These are phyloP conservation scores for Neurospora sp. DNA, from an alignment of 495 filamentous ascomycete species.

Conservation along the genomic window DNA sequence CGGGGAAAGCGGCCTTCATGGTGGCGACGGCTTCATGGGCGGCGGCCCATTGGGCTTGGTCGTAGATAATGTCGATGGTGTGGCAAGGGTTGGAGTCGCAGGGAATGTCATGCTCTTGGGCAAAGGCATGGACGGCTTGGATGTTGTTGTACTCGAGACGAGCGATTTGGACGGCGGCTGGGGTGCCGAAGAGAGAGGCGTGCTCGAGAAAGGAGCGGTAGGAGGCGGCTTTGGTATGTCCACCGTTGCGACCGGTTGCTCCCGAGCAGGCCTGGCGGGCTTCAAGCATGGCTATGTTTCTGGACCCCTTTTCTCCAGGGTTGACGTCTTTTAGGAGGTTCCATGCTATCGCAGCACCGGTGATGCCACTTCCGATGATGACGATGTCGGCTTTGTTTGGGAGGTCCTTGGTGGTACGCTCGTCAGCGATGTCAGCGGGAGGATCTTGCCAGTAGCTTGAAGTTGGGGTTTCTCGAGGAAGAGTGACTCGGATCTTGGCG, in stretches of 20 bases:
- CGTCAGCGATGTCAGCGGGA: constrained; percentile 44
- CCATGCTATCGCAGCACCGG: constrained; percentile 51
- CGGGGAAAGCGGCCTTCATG: constrained; percentile 36
- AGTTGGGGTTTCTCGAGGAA: constrained; percentile 50
- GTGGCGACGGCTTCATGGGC: constrained; percentile 31
- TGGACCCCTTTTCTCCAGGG: background rate
- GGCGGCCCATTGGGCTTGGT: constrained; percentile 33
- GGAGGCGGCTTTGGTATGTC: constrained; percentile 54
- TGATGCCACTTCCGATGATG: constrained; percentile 64
- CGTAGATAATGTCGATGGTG: constrained; percentile 51
- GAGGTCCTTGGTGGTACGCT: constrained; percentile 37
- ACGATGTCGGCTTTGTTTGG: constrained; percentile 43
- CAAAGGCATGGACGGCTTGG: constrained; percentile 43
- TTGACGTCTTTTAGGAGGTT: constrained; percentile 34
- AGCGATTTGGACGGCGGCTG: constrained; percentile 43
- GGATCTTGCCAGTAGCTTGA: constrained; percentile 63
- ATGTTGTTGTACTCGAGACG: constrained; percentile 50
- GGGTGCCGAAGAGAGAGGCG: constrained; percentile 24
- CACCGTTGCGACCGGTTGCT: constrained; percentile 54
- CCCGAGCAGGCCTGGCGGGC: constrained; percentile 46
- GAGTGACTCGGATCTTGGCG: constrained; percentile 33
- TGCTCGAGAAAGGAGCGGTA: constrained; percentile 45
- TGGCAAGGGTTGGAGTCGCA: constrained; percentile 41
- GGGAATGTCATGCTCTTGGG: constrained; percentile 36
- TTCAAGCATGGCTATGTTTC: constrained; percentile 47